Evolutionary conservation across 1,284 basidiomycete genomes (phyloP).

Genomic region (Vanrija humicola): DNA sequence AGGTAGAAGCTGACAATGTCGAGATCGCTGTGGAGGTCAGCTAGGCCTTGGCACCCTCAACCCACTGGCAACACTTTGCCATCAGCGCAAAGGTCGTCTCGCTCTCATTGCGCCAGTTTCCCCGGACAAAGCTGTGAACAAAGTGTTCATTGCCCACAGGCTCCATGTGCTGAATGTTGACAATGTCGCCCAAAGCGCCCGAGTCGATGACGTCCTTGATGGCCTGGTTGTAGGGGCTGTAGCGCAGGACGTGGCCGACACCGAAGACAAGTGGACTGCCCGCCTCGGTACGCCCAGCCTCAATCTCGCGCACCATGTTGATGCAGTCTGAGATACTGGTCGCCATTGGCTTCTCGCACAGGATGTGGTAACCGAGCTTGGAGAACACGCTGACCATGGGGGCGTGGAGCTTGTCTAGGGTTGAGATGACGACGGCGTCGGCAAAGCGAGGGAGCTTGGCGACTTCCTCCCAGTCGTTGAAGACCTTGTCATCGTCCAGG

Average conservation of each 20-base stretch:
- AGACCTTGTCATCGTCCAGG: slow-evolving; percentile 63
- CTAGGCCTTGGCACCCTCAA: background rate
- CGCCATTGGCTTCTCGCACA: slow-evolving; percentile 88
- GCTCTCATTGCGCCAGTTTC: slow-evolving; percentile 69
- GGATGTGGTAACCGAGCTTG: slow-evolving; percentile 73
- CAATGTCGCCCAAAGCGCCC: slow-evolving; percentile 64
- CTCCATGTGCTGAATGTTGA: slow-evolving; percentile 58
- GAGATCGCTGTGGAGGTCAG: slow-evolving; percentile 59
- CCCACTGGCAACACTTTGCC: slow-evolving; percentile 81
- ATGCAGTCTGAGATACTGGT: slow-evolving; percentile 68
- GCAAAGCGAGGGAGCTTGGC: slow-evolving; percentile 64
- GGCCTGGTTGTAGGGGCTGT: slow-evolving; percentile 72
- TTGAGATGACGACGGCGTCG: slow-evolving; percentile 71
- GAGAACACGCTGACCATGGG: slow-evolving; percentile 70
- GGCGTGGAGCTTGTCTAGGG: slow-evolving; percentile 66
- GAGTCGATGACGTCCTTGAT: slow-evolving; percentile 67
- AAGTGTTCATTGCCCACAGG: slow-evolving; percentile 52
- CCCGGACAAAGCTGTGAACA: slow-evolving; percentile 64
- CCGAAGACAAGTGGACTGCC: slow-evolving; percentile 61
- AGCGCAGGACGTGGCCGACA: slow-evolving; percentile 81
- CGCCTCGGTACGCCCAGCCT: slow-evolving; percentile 52
- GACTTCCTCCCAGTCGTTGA: slow-evolving; percentile 68
- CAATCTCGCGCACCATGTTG: slow-evolving; percentile 66
- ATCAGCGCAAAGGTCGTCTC: slow-evolving; percentile 73
- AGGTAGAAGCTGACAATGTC: slow-evolving; percentile 71